A percentile compares a stretch with the other conserved stretches of the same genome.
Evolutionary conservation across 2,329 filamentous ascomycete genomes (phyloP).

Genomic region (Ascochyta lentis): DNA sequence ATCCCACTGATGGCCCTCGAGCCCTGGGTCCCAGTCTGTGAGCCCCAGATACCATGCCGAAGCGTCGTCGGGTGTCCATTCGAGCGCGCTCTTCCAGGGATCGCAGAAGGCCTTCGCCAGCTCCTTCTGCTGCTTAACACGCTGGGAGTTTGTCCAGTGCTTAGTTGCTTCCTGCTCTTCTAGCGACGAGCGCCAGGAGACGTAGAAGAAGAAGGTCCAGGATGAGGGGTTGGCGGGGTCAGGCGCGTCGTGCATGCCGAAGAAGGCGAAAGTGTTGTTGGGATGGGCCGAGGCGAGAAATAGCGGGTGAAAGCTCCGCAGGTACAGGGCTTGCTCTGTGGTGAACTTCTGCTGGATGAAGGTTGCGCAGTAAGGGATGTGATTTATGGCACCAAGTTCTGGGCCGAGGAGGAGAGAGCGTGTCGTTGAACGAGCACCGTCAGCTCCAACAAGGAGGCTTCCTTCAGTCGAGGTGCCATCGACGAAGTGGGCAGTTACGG

Average conservation of each 20-base stretch:
- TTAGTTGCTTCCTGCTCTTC: conserved; percentile 52
- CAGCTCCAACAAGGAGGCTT: conserved; percentile 46
- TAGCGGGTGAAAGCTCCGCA: conserved; percentile 55
- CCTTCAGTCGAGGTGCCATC: conserved; percentile 43
- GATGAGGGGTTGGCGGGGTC: conserved; percentile 48
- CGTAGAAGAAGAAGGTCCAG: conserved; percentile 58
- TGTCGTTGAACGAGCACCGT: conserved; percentile 44
- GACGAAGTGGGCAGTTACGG: conserved; percentile 46
- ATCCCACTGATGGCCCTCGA: conserved; percentile 41
- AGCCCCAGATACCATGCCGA: conserved; percentile 45
- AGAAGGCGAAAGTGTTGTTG: conserved; percentile 53
- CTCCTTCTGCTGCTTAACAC: conserved; percentile 51
- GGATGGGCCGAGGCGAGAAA: conserved; percentile 55
- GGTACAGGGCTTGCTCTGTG: conserved; percentile 52
- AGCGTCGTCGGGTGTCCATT: conserved; percentile 43
- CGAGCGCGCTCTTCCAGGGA: conserved; percentile 52
- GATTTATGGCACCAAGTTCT: conserved; percentile 40
- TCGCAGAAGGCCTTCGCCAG: conserved; percentile 51
- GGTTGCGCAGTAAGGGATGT: conserved; percentile 54
- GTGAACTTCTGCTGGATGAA: conserved; percentile 54
- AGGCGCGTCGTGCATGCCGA: conserved; percentile 54
- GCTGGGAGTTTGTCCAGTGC: conserved; percentile 44
- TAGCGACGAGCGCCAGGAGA: conserved; percentile 51
- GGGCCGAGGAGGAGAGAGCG: conserved; percentile 40
- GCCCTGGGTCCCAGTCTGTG: conserved; percentile 46